These are phyloP conservation scores for Xylaria sp. DNA, from an alignment of 2,329 filamentous ascomycete genomes.

Conservation along the genomic window DNA sequence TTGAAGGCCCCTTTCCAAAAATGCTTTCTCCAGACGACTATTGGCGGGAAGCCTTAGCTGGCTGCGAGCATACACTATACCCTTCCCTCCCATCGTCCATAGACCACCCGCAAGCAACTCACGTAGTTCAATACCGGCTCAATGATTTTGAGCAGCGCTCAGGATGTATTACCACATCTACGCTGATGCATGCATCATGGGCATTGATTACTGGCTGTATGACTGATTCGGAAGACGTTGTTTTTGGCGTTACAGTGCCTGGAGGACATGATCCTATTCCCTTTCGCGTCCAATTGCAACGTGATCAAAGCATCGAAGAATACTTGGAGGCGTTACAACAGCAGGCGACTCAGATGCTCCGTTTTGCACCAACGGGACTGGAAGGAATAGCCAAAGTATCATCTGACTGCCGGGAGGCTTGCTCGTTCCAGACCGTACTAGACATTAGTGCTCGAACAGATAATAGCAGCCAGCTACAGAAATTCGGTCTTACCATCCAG, in stretches of 20 bases:
- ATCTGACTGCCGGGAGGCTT: constrained; percentile 21
- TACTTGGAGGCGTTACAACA: constrained; percentile 15
- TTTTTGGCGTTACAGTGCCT: constrained; percentile 14
- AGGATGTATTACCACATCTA: not conserved
- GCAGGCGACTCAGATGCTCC: not conserved
- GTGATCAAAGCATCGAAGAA: constrained; percentile 2
- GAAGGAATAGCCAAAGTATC: constrained; percentile 16
- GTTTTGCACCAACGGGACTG: constrained; percentile 7
- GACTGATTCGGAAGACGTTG: constrained; percentile 24
- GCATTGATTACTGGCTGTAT: constrained; percentile 14
- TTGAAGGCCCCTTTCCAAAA: not conserved
- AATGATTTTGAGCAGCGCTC: not conserved
- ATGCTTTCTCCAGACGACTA: constrained; percentile 14
- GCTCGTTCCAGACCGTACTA: constrained; percentile 22
- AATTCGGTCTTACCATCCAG: constrained; percentile 14
- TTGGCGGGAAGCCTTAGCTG: constrained; percentile 22
- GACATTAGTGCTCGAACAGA: not conserved
- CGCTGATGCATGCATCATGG: constrained; percentile 22
- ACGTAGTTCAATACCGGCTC: constrained; percentile 12
- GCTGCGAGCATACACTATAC: constrained; percentile 25
- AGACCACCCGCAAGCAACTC: constrained; percentile 1
- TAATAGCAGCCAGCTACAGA: not conserved
- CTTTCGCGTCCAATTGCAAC: constrained; percentile 11
- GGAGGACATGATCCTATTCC: constrained; percentile 2
- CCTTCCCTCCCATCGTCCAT: constrained; percentile 19